Evolutionary conservation across 495 filamentous ascomycete genomes (phyloP), one percentile per base, ranked within the genome.

Genomic region (Entonaema liquescens): DNA sequence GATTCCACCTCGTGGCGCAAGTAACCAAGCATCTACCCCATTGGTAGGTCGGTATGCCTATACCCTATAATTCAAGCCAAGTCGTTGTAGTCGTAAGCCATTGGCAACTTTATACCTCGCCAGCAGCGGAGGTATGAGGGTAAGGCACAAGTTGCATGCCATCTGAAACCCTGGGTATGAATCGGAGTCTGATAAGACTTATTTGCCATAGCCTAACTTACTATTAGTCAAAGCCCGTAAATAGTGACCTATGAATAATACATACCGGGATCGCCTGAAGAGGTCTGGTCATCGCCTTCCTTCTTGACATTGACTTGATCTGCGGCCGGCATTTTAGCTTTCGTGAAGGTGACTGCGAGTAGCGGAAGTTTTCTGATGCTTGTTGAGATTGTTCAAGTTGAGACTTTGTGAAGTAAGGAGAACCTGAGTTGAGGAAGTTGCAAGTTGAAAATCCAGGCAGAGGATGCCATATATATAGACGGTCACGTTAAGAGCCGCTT

Each of bases 241-340:
- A 33, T 0, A 3, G 31, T 42, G 2, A 9, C 0, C 7, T 1
- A 1, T 23, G 9, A 38, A 7, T 28, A 19, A 31, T 54, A 67
- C 58, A 0, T 40, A 71, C 68, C 5, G n/a, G 68, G 68, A 17
- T 71, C 68, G 67, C 0, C 65, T 56, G 3, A 61, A 47, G 13
- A 33, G 38, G 31, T 33, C 31, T 38, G 9, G 35, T 38, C 13
- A 15, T 38, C 35, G 11, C 35, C 35, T 11, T 38, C 4, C 35
- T 5, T 23, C 7, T 57, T 31, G 13, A 15, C 2, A 13, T 61
- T 61, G 19, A 15, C 12, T 9, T 38, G 36, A 6, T n/a, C 35
- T n/a, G n/a, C 1, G 31, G 6, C 11, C 2, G 1, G 12, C 29
- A 44, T 58, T 19, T 59, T 17, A 1, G 31, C 25, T 26, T 61